Evolutionary conservation across 768 basidiomycete species (phyloP).

Genomic region (Pholiota conissans): DNA sequence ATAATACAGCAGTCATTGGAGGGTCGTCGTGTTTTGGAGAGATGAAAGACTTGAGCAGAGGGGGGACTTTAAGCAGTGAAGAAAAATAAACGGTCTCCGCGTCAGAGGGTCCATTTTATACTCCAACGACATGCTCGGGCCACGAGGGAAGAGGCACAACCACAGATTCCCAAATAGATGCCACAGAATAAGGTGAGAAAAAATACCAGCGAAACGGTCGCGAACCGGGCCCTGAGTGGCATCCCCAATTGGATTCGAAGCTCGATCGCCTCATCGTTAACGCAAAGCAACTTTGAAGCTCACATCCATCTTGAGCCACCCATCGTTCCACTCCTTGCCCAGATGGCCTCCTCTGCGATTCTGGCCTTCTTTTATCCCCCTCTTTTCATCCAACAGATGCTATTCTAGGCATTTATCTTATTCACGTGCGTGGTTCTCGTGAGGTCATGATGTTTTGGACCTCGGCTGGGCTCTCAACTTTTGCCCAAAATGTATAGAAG

Average conservation of each 20-base stretch:
- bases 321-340: neutral
- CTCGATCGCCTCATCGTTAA: neutral
- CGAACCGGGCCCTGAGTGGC: slow-evolving; percentile 7
- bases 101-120: slow-evolving; percentile 44
- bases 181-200: slow-evolving; percentile 14
- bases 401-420: neutral
- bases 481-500: neutral
- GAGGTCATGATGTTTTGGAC: neutral
- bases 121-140: slow-evolving; percentile 35
- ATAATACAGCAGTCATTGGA: slow-evolving; percentile 8
- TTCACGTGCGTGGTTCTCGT: neutral
- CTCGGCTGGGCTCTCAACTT: neutral
- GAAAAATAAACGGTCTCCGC: neutral
- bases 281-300: neutral
- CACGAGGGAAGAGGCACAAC: slow-evolving; percentile 33
- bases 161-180: slow-evolving; percentile 23
- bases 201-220: neutral
- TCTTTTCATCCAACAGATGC: neutral
- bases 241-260: neutral
- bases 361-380: neutral
- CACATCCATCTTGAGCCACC: neutral
- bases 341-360: neutral
- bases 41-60: neutral
- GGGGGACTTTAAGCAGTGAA: neutral
- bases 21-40: neutral